Conservation (phyloP, 2,329 filamentous ascomycete genomes). For the Periconia digitata region DNA sequence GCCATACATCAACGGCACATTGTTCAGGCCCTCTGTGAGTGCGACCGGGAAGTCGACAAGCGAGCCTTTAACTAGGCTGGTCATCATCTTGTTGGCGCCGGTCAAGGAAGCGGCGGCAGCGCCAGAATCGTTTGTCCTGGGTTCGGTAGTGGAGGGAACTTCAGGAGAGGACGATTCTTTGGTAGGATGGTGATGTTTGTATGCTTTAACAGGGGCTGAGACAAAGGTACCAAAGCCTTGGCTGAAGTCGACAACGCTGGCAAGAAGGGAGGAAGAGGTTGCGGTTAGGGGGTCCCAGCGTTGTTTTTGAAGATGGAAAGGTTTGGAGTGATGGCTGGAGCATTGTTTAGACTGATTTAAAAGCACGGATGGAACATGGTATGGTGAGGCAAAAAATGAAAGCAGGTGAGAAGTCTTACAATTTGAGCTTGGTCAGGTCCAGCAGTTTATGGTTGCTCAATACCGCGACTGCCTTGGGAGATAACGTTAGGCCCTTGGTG, state of each 20-base stretch:
- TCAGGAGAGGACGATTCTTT: constrained; percentile 1
- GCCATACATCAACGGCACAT: constrained; percentile 3
- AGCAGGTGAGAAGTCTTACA: no score
- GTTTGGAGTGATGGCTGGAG: no score
- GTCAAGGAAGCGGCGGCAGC: constrained; percentile 1
- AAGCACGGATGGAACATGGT: no score
- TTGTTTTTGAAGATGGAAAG: no score
- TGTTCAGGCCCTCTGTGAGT: background rate
- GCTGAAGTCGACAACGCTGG: constrained; percentile 4
- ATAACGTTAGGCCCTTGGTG: no score
- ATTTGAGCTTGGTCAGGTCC: no score
- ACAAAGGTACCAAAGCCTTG: constrained; percentile 1
- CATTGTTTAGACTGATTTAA: no score
- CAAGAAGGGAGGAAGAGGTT: no score
- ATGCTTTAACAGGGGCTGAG: constrained; percentile 2
- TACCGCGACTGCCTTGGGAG: no score
- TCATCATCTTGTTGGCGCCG: constrained; percentile 5
- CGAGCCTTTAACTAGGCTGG: constrained; percentile 3
- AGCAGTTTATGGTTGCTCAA: no score
- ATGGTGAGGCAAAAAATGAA: no score
- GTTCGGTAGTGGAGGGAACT: constrained; percentile 1
- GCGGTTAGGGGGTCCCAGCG: no score
- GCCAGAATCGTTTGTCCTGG: background rate
- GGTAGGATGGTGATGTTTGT: constrained; percentile 3
- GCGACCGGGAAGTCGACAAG: constrained; percentile 4